phyloP scores from a whole-genome alignment of 345 rosid species.

The Mangifera indica region DNA sequence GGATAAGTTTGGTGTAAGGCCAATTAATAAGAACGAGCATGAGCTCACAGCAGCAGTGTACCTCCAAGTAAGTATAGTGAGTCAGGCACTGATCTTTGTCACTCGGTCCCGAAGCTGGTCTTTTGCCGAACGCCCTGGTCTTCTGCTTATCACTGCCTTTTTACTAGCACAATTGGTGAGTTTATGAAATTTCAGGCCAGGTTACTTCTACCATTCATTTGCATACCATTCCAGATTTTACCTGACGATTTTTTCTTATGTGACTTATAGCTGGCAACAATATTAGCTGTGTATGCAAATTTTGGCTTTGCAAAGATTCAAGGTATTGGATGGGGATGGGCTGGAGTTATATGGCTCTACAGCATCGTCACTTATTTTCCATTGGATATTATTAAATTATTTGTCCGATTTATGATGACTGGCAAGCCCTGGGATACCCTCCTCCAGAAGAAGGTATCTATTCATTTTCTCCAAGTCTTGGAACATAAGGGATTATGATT shows the following conservation, averaged over 20 bases:
- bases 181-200: neutral
- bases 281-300: conserved; percentile 75
- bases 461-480: neutral
- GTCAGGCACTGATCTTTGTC: conserved; percentile 94
- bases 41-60: conserved; percentile 83
- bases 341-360: conserved; percentile 88
- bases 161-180: conserved; percentile 73
- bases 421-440: conserved; percentile 87
- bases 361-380: conserved; percentile 75
- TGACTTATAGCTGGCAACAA: conserved; percentile 57
- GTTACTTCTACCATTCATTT: neutral
- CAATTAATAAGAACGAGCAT: conserved; percentile 43
- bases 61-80: conserved; percentile 91
- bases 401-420: conserved; percentile 58
- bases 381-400: conserved; percentile 72
- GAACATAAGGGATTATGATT: neutral
- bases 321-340: conserved; percentile 96
- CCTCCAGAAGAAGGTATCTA: conserved; percentile 70
- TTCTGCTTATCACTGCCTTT: conserved; percentile 62
- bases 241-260: neutral
- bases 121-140: conserved; percentile 81
- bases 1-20: conserved; percentile 71
- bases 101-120: conserved; percentile 98
- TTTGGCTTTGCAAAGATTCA: conserved; percentile 65
- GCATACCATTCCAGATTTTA: neutral